Conservation (phyloP, 2,329 filamentous ascomycete species). For the Corynespora cassiicola region DNA sequence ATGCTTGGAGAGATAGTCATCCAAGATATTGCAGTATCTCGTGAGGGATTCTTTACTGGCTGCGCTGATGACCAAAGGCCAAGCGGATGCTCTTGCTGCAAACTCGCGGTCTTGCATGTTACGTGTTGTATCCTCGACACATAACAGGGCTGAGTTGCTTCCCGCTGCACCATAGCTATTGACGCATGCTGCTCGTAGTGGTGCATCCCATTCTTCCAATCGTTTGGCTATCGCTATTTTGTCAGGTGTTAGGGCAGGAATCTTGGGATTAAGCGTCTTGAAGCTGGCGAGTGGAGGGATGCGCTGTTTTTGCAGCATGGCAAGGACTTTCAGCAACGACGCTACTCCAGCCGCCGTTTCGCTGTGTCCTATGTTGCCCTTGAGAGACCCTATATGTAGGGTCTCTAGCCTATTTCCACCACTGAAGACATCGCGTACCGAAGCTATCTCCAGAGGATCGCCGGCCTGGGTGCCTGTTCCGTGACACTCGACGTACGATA, state of each 20-base stretch:
- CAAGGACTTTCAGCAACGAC: conserved; percentile 27
- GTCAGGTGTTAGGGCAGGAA: conserved; percentile 15
- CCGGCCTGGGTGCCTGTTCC: conserved; percentile 24
- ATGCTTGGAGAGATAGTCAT: background rate
- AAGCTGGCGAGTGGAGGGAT: conserved; percentile 19
- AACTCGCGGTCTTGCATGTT: no score
- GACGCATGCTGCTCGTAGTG: conserved; percentile 30
- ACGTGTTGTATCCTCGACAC: no score
- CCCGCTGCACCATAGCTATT: conserved; percentile 49
- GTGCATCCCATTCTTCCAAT: conserved; percentile 8
- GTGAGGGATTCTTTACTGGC: no score
- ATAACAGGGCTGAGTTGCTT: conserved; percentile 20
- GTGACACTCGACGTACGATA: conserved; percentile 23
- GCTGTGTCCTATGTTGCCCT: conserved; percentile 42
- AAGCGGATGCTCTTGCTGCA: no score
- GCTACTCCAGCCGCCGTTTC: conserved; percentile 43
- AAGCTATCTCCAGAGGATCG: conserved; percentile 19
- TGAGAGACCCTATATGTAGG: conserved; percentile 38
- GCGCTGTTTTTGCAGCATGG: conserved; percentile 18
- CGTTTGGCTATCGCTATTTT: conserved; percentile 12
- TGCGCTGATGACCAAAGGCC: no score
- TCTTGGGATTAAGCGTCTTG: conserved; percentile 25
- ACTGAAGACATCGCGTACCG: conserved; percentile 14
- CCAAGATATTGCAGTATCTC: conserved; percentile 2
- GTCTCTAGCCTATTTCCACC: conserved; percentile 5